Evolutionary conservation across 2,329 filamentous ascomycete genomes (phyloP).

Genomic region (Calonectria crousiana): DNA sequence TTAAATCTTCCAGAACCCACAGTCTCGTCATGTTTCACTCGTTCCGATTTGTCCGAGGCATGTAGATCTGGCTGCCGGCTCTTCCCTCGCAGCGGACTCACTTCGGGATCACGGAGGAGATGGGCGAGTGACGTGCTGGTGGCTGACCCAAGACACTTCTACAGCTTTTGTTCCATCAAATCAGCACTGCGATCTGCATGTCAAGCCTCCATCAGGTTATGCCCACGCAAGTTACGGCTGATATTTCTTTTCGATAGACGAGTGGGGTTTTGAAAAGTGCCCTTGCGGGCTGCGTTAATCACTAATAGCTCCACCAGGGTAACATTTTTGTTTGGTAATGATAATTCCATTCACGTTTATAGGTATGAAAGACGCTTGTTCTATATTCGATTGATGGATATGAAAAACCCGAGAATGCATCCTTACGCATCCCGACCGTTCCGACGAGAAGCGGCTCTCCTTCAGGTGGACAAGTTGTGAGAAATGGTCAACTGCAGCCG

Average conservation of each 20-base stretch:
- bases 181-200: not conserved
- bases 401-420: not conserved
- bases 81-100: not conserved
- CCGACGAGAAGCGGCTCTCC: not conserved
- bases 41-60: not conserved
- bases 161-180: not conserved
- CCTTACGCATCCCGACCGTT: not conserved
- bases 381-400: not conserved
- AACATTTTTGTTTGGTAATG: not conserved
- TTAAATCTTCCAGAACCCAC: not conserved
- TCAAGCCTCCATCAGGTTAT: not conserved
- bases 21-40: not conserved
- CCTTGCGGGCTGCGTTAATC: not conserved
- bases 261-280: not conserved
- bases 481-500: not conserved
- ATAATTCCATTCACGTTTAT: not conserved
- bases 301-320: not conserved
- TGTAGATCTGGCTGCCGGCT: not conserved
- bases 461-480: not conserved
- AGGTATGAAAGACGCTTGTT: not conserved
- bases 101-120: not conserved
- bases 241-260: not conserved
- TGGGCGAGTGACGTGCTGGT: not conserved
- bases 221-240: not conserved
- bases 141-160: not conserved